Evolutionary conservation across 257 asterid species (phyloP), one percentile per base, ranked within the genome.

Genomic region (Nicotiana obtusifolia): DNA sequence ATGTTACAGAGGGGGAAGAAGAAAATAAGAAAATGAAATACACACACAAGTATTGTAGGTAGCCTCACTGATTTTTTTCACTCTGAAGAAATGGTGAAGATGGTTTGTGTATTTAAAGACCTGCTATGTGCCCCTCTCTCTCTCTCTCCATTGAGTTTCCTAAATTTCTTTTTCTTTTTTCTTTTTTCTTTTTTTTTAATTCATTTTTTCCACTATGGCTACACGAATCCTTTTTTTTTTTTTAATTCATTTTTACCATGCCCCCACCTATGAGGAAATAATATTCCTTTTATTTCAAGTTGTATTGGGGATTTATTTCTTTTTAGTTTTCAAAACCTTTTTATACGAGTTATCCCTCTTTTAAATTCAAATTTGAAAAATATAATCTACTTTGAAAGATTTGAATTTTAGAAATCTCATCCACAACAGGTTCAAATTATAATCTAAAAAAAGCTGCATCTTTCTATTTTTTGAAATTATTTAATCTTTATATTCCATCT

Each of bases 51-150:
- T 49, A 54, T 80, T 75, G 71, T 44, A 24, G 60, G 80, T 84
- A 62, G 85, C 87, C 97, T 92, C 92, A 62, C 95, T 91, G 75
- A 15, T 10, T 86, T 86, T 88, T 86, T 87, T 85, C 96, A 84
- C 93, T 89, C 96, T 87, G 85, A 37, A 35, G 17, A 61, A 77
- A 84, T 73, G 64, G 60, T 2, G 77, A 69, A 62, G 73, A 56
- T 35, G 15, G 19, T 2, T 80, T 64, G 15, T 26, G 22, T 83
- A 75, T 90, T 84, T 93, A 93, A 88, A 89, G 95, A 89, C 90
- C 83, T 68, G 37, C 4, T 22, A 14, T 71, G 22, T 14, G 26
- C 73, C 66, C 1, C 26, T 31, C 15, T 84, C 78, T n/a, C 33
- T 76, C 80, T 1, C 81, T 84, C 84, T 31, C 35, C 85, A 78